Base-by-base conservation (phyloP, 2,329 filamentous ascomycete genomes). In the Eurotiales sp. region DNA sequence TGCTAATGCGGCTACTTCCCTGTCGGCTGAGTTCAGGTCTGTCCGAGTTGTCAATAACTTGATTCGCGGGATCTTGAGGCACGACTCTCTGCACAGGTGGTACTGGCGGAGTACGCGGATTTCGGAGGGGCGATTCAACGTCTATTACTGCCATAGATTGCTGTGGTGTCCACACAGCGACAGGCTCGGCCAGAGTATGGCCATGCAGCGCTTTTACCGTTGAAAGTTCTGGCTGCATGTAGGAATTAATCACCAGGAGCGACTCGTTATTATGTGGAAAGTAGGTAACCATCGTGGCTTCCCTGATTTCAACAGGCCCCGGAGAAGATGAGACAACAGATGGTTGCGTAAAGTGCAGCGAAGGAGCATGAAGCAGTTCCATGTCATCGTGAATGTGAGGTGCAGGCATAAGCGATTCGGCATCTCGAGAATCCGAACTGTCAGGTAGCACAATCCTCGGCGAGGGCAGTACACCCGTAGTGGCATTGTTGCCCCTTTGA, bases 181-280 rank as follows among this genome's bases (percentile, higher is more conserved):
- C 43, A 39, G 49, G 45, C 22, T 47, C 42, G 19, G 46, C 37
- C 25, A 52, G n/a, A 21, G 52, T 46, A 40, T 58, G 32, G 15
- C 56, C 59, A 32, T 60, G 64, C 22, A 65, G 55, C 12, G 57
- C 58, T 39, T 59, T 64, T n/a, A 68, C 61, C 21, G 59, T 61
- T 14, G 52, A 63, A 8, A 66, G 62, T 36, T 66, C 63, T 8
- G 58, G 50, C 22, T 65, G 62, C 42, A 64, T 57, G 41, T 65
- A 62, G 50, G 81, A 77, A 58, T 85, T 78, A n/a, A 86, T 78
- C n/a, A 85, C 66, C n/a, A 85, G 69, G 4, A 85, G 66, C 6
- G 81, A 84, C 39, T 80, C 70, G 56, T 85, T 86, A 64, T 82
- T 82, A 65, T 85, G 83, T 2, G 82, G 77, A 55, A 78, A 84